Evolutionary conservation across 768 basidiomycete genomes (phyloP).

Genomic region (Candolleomyces aberdarensis): DNA sequence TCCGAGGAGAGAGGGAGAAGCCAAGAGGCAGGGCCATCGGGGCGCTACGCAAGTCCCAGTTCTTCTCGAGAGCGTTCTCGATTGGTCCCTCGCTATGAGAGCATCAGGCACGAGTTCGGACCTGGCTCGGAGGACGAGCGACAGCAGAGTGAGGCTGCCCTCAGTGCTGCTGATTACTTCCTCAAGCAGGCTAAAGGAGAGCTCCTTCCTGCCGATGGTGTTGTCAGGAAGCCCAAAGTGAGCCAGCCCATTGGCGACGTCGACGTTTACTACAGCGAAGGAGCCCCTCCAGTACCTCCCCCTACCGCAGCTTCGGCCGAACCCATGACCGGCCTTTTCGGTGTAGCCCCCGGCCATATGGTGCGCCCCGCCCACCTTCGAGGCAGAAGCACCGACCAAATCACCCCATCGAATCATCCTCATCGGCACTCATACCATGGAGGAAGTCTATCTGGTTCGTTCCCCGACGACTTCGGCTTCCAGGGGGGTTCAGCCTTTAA

Average conservation of each 20-base stretch:
- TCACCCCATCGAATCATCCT: conserved; percentile 1
- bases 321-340: not conserved
- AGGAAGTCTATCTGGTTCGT: conserved; percentile 1
- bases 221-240: conserved; percentile 26
- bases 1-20: conserved; percentile 30
- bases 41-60: conserved; percentile 11
- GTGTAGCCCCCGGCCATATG: not conserved
- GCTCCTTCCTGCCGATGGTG: conserved; percentile 33
- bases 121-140: conserved; percentile 20
- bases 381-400: conserved; percentile 1
- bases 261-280: conserved; percentile 27
- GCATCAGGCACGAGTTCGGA: conserved; percentile 30
- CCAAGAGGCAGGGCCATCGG: conserved; percentile 10
- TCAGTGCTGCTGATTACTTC: conserved; percentile 69
- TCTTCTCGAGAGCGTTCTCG: conserved; percentile 12
- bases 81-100: conserved; percentile 15
- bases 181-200: conserved; percentile 58
- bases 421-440: conserved; percentile 9
- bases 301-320: not conserved
- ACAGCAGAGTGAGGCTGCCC: conserved; percentile 20
- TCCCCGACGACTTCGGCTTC: not conserved
- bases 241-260: conserved; percentile 27
- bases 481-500: not conserved
- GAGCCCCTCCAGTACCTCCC: conserved; percentile 6
- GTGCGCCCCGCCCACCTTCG: not conserved